Base-by-base conservation (phyloP, 208 protist species). In the Trypanosoma platydactyli region DNA sequence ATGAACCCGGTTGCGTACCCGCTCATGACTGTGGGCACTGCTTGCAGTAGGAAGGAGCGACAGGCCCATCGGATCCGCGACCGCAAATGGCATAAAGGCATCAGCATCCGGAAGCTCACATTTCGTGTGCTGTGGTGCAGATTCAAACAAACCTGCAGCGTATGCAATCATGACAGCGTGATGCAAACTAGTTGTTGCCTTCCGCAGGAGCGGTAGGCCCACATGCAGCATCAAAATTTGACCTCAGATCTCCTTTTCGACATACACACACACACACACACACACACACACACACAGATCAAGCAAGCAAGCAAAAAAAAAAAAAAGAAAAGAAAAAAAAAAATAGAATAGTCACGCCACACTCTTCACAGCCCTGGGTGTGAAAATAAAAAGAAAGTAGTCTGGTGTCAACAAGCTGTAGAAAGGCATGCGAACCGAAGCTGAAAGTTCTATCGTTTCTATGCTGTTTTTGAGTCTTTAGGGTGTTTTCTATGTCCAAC, bases 161-260 rank as follows among this genome's bases (percentile, higher is more conserved):
- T 63, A 70, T 15, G 64, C 64, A 42, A 70, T 48, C 25, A 30
- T 45, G 25, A 70, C 55, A 63, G 64, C 64, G 12, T 63, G 45
- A 15, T 35, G 55, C 16, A 70, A 15, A 12, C 55, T 46, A 7
- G 46, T 29, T 20, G 48, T 65, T 29, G 33, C 46, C 38, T 45
- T 56, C 1, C 42, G 27, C 16, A 53, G 20, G 11, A 65, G 24
- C 35, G 48, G 38, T 38, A 18, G 22, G 25, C 30, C 55, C 33
- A 25, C 46, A 56, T 35, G 60, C 27, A 67, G 48, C 3, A 57
- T 20, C 50, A 67, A 20, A 67, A 24, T 24, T 62, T 13, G 30
- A n/a, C n/a, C 42, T 40, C 27, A 24, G 22, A 62, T 51, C 56
- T 38, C 3, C 22, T n/a, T 12, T 7, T 15, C 27, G 33, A 56